Conservation (phyloP, 2,329 filamentous ascomycete genomes). For the Arthroderma sp. region DNA sequence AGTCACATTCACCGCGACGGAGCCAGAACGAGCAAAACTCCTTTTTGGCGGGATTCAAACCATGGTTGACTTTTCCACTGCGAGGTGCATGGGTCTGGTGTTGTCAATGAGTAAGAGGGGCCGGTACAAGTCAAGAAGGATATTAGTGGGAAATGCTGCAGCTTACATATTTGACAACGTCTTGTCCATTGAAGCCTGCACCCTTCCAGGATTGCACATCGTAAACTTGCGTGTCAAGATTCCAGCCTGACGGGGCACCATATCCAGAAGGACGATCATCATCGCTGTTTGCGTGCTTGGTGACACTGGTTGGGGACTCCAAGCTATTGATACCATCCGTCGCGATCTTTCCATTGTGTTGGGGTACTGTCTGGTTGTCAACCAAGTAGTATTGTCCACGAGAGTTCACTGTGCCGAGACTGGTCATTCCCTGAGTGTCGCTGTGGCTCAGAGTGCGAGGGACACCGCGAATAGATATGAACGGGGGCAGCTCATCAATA, state of each 20-base stretch:
- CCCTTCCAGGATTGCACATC: background rate
- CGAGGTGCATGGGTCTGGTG: conserved; percentile 3
- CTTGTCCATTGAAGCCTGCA: background rate
- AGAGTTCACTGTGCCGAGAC: conserved; percentile 23
- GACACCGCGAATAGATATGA: conserved; percentile 25
- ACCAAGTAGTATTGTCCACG: conserved; percentile 25
- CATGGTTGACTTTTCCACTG: conserved; percentile 3
- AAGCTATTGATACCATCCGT: too few species aligned
- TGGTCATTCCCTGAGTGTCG: conserved; percentile 32
- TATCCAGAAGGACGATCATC: background rate
- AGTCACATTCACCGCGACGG: conserved; percentile 70
- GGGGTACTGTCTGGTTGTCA: conserved; percentile 12
- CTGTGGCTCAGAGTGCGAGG: conserved; percentile 22
- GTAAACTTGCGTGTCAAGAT: background rate
- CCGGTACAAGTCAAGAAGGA: background rate
- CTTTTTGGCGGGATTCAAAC: conserved; percentile 7
- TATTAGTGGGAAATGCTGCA: background rate
- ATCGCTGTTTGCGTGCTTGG: too few species aligned
- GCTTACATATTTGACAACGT: background rate
- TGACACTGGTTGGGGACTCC: too few species aligned
- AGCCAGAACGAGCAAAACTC: conserved; percentile 60
- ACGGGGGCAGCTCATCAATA: conserved; percentile 31
- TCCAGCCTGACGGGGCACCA: background rate
- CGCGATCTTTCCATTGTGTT: background rate
- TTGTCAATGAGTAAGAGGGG: background rate